A percentile compares a stretch with the other conserved stretches of the same genome.
phyloP scores from a whole-genome alignment of 176 grass and related monocot species.

The Rhynchospora tenuis region DNA sequence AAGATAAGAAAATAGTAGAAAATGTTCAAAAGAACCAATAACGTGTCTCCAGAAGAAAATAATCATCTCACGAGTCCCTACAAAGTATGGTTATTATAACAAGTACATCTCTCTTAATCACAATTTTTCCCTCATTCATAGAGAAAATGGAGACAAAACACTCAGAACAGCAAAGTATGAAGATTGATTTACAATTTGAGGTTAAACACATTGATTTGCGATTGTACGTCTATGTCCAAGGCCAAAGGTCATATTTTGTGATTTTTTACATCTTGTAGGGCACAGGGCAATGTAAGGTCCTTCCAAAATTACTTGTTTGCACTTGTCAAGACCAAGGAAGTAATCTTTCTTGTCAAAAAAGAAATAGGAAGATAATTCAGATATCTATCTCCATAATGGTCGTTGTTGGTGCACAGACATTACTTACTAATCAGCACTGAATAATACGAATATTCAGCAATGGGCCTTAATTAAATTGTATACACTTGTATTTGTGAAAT shows the following conservation, averaged over 20 bases:
- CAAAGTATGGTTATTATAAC: neutral
- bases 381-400: neutral
- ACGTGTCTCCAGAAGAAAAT: neutral
- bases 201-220: neutral
- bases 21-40: neutral
- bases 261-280: neutral
- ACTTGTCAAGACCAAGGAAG: neutral
- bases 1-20: neutral
- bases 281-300: neutral
- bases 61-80: neutral
- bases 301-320: neutral
- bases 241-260: neutral
- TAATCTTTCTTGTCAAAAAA: neutral
- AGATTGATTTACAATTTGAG: neutral
- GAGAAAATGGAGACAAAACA: neutral
- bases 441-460: neutral
- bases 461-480: neutral
- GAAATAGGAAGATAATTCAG: neutral
- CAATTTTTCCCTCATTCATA: neutral
- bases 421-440: neutral
- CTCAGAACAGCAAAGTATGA: neutral
- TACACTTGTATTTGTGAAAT: neutral
- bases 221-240: too few species aligned
- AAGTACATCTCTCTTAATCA: neutral
- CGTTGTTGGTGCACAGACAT: neutral